Evolutionary conservation across 2,329 filamentous ascomycete genomes (phyloP).

Genomic region (Ceratocystiopsis brevicomis): DNA sequence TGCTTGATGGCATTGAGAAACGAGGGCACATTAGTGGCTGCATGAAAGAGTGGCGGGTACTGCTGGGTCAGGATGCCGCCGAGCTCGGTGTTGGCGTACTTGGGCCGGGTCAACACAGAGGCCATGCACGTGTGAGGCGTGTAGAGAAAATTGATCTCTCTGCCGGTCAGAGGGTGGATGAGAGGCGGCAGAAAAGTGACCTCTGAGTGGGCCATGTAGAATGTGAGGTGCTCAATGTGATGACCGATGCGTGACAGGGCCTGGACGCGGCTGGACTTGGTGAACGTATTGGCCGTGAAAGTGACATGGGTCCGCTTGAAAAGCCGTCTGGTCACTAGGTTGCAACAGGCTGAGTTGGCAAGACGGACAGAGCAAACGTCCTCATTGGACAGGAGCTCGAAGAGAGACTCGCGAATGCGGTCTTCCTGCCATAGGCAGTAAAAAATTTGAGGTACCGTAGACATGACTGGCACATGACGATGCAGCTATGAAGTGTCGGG

Average conservation of each 20-base stretch:
- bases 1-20: constrained; percentile 59
- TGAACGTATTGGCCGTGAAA: constrained; percentile 59
- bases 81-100: constrained; percentile 63
- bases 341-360: constrained; percentile 50
- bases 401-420: constrained; percentile 29
- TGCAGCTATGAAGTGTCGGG: neutral
- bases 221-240: constrained; percentile 60
- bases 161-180: constrained; percentile 56
- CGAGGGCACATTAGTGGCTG: constrained; percentile 68
- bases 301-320: constrained; percentile 52
- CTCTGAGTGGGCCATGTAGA: constrained; percentile 56
- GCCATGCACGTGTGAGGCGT: constrained; percentile 52
- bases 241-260: constrained; percentile 62
- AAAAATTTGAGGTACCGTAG: constrained; percentile 29
- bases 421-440: constrained; percentile 37
- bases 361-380: constrained; percentile 43
- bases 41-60: constrained; percentile 77
- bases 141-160: constrained; percentile 66
- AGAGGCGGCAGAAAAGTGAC: constrained; percentile 73
- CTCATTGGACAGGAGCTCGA: constrained; percentile 27
- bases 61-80: constrained; percentile 69
- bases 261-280: constrained; percentile 50
- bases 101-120: constrained; percentile 43
- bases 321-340: constrained; percentile 47
- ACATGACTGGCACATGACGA: constrained; percentile 32